These are phyloP conservation scores for Chalciporus piperatus DNA, from an alignment of 768 basidiomycete genomes.

Conservation along the genomic window DNA sequence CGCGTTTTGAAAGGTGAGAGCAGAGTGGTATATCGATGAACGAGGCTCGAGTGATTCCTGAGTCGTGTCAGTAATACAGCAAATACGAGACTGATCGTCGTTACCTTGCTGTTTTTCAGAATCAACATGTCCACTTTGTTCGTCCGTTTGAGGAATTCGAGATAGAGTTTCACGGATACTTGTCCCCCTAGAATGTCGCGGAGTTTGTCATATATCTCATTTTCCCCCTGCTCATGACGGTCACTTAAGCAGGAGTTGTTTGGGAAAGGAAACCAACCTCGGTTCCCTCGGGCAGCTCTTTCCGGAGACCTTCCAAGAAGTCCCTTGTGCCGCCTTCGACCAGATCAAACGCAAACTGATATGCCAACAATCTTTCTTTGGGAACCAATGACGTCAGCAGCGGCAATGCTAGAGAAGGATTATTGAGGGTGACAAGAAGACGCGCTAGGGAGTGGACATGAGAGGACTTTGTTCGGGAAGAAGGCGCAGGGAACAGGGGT, in stretches of 20 bases:
- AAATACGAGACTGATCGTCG: not conserved
- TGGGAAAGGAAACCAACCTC: constrained; percentile 41
- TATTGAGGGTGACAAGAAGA: constrained; percentile 84
- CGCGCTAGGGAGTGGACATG: constrained; percentile 83
- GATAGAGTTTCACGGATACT: constrained; percentile 88
- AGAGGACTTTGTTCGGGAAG: constrained; percentile 66
- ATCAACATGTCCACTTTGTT: constrained; percentile 91
- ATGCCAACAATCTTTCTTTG: constrained; percentile 74
- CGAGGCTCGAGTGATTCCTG: constrained; percentile 90
- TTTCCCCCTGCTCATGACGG: constrained; percentile 45
- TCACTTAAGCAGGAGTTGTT: constrained; percentile 1
- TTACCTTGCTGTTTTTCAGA: constrained; percentile 88
- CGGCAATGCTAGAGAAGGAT: constrained; percentile 72
- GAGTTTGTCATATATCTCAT: constrained; percentile 68
- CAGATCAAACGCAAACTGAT: constrained; percentile 95
- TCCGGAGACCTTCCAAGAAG: constrained; percentile 77
- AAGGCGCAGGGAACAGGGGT: constrained; percentile 80
- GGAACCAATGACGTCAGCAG: constrained; percentile 71
- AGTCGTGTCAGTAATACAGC: constrained; percentile 4
- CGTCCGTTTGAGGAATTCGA: constrained; percentile 93
- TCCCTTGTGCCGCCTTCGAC: constrained; percentile 93
- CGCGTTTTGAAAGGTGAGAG: constrained; percentile 93
- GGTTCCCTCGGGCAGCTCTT: constrained; percentile 64
- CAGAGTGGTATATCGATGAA: constrained; percentile 96
- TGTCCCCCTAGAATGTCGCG: constrained; percentile 85